Evolutionary conservation across 164 flowering plant species (phyloP).

Genomic region (Annona cherimola): DNA sequence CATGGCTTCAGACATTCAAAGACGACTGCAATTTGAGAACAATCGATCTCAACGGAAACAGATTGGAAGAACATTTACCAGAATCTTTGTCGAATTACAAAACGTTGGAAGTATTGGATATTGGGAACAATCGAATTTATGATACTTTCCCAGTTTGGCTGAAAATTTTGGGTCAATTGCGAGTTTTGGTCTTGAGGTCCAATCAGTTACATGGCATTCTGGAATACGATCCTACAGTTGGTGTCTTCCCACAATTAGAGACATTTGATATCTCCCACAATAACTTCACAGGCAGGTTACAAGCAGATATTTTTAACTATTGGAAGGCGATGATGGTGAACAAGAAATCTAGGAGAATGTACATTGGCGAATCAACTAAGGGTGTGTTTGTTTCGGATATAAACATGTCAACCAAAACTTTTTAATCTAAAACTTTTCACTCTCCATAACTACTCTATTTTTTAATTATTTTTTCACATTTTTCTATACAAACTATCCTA

Average conservation of each 20-base stretch:
- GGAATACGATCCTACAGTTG: background rate
- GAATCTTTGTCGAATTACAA: background rate
- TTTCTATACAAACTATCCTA: too few species aligned
- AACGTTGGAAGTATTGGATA: background rate
- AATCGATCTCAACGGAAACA: background rate
- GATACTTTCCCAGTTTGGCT: background rate
- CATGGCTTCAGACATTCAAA: background rate
- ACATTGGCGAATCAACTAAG: too few species aligned
- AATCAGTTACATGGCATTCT: background rate
- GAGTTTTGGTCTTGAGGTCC: background rate
- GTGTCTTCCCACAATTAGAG: background rate
- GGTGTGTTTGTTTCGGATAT: too few species aligned
- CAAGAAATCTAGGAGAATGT: background rate
- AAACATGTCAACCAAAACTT: too few species aligned
- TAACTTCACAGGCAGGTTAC: background rate
- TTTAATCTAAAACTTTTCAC: too few species aligned
- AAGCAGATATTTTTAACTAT: background rate
- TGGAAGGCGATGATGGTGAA: background rate
- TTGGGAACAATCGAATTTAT: background rate
- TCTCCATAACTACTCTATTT: too few species aligned
- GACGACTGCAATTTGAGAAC: background rate
- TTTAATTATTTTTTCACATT: too few species aligned
- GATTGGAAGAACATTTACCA: background rate
- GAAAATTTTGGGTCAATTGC: background rate
- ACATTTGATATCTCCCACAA: background rate